phyloP scores from a whole-genome alignment of 345 rosid genomes.

The Salix exigua region DNA sequence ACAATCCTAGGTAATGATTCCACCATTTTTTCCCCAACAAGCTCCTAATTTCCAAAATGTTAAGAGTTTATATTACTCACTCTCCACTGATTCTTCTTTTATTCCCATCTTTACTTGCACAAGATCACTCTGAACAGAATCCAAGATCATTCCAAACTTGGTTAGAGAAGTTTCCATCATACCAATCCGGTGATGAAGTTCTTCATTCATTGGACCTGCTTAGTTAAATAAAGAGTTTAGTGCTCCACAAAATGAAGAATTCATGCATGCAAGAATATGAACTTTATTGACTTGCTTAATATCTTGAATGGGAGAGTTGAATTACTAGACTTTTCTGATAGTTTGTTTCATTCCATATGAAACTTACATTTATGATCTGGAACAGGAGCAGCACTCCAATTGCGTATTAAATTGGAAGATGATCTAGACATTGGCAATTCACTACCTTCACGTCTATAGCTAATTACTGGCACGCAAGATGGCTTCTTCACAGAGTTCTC shows the following conservation, averaged over 20 bases:
- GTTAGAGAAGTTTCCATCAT: conserved; percentile 71
- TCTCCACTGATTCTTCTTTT: conserved; percentile 61
- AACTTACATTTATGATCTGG: conserved; percentile 52
- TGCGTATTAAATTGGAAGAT: conserved; percentile 44
- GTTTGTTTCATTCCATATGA: neutral
- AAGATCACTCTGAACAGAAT: conserved; percentile 75
- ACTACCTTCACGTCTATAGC: conserved; percentile 53
- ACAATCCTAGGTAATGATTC: neutral
- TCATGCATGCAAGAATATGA: neutral
- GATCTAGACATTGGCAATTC: conserved; percentile 53
- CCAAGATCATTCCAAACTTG: conserved; percentile 74
- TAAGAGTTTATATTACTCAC: conserved; percentile 41
- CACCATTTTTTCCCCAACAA: conserved; percentile 1
- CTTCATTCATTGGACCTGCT: conserved; percentile 66
- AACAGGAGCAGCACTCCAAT: conserved; percentile 53
- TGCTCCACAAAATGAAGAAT: neutral
- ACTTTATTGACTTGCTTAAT: neutral
- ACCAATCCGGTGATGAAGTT: conserved; percentile 63
- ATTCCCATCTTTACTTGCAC: conserved; percentile 80
- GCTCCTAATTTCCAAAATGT: conserved; percentile 2
- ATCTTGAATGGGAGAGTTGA: neutral
- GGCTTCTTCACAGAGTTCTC: conserved; percentile 50
- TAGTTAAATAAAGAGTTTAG: conserved; percentile 14
- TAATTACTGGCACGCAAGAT: conserved; percentile 47
- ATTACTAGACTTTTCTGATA: neutral